phyloP scores from a whole-genome alignment of 352 stramenopile genomes.

The Pythium periplocum region DNA sequence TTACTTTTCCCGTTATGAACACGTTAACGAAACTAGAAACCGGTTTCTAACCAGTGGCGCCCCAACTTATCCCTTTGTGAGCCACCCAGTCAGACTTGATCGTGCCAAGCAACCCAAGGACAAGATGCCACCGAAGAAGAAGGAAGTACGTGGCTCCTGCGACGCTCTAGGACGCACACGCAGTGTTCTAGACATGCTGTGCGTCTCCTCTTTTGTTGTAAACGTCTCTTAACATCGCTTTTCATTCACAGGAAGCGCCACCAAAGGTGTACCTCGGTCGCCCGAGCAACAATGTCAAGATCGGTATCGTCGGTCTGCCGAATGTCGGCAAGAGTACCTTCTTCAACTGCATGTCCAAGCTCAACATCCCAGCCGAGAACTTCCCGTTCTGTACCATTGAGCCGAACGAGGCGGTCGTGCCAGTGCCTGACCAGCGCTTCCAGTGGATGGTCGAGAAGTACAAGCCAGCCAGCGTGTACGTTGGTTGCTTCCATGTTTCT shows the following conservation, averaged over 20 bases:
- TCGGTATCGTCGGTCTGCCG: slow-evolving; percentile 98
- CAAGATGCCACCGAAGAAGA: slow-evolving; percentile 84
- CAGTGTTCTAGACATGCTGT: neutral
- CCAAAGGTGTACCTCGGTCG: slow-evolving; percentile 77
- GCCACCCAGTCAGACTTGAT: neutral
- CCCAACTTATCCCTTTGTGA: neutral
- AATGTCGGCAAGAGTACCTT: slow-evolving; percentile 99
- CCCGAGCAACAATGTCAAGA: slow-evolving; percentile 95
- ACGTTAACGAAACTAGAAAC: neutral
- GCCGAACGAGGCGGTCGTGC: slow-evolving; percentile 96
- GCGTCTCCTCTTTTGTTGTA: neutral
- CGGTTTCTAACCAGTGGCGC: neutral
- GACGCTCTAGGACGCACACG: neutral
- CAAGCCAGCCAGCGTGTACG: slow-evolving; percentile 89
- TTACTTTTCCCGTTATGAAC: neutral
- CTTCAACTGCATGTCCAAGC: slow-evolving; percentile 98
- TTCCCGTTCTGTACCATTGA: slow-evolving; percentile 99
- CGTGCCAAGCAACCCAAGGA: slow-evolving; percentile 1
- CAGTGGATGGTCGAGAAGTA: slow-evolving; percentile 97
- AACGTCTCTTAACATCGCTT: neutral
- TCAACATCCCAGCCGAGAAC: slow-evolving; percentile 90
- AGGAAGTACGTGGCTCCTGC: slow-evolving; percentile 41
- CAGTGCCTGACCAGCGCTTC: slow-evolving; percentile 98
- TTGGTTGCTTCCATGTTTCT: neutral
- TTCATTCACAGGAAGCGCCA: slow-evolving; percentile 15